Evolutionary conservation across 805 yeast species (phyloP).

Genomic region (Saturnispora serradocipensis): DNA sequence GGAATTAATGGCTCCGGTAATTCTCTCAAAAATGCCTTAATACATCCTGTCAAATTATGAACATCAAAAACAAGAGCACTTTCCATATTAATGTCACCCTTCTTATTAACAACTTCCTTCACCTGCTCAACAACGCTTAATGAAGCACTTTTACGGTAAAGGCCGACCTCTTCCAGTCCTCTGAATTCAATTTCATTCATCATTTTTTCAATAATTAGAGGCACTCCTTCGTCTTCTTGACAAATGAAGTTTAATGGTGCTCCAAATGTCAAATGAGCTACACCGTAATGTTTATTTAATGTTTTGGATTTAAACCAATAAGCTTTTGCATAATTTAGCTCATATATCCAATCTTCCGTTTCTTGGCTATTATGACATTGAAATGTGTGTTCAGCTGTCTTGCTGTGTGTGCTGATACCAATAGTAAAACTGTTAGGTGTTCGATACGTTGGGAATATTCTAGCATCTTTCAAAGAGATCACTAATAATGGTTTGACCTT

Average conservation of each 20-base stretch:
- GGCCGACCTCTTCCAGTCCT: conserved; percentile 84
- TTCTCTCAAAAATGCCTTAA: conserved; percentile 76
- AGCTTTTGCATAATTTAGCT: conserved; percentile 37
- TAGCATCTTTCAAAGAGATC: conserved; percentile 37
- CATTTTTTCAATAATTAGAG: conserved; percentile 55
- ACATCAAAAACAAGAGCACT: conserved; percentile 47
- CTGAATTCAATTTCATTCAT: conserved; percentile 73
- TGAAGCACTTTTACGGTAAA: conserved; percentile 64
- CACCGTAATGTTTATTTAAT: conserved; percentile 17
- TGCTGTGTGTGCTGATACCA: conserved; percentile 20
- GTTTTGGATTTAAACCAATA: conserved; percentile 47
- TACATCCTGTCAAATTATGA: conserved; percentile 81
- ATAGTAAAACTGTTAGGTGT: conserved; percentile 41
- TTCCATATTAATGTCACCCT: conserved; percentile 39
- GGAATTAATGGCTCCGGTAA: conserved; percentile 78
- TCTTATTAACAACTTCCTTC: conserved; percentile 35
- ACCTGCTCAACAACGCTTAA: conserved; percentile 36
- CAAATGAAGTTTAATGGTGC: conserved; percentile 75
- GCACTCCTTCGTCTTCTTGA: conserved; percentile 56
- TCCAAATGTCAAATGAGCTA: conserved; percentile 53
- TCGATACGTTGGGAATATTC: conserved; percentile 45
- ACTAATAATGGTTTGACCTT: conserved; percentile 40
- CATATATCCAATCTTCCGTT: conserved; percentile 64
- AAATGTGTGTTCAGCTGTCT: conserved; percentile 40
- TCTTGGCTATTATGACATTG: conserved; percentile 59